Evolutionary conservation across 495 filamentous ascomycete species (phyloP), one percentile per base, ranked within the genome.

Genomic region (Bathelium albidoporum): DNA sequence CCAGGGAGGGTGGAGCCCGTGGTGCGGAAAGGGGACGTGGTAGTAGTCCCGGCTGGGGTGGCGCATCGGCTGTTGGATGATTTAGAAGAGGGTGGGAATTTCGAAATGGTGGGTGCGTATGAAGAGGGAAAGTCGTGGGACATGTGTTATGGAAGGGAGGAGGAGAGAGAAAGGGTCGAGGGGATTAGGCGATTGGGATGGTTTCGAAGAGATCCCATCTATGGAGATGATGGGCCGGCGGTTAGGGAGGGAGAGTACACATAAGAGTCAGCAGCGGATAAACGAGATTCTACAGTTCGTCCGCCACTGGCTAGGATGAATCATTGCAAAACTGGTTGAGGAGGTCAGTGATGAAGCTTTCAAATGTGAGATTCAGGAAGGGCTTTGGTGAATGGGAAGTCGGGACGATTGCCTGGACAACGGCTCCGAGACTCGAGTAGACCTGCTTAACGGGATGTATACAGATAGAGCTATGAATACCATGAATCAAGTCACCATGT

Each of bases 61-160:
- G 80, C 75, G 12, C 84, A 89, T 77, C 74, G 83, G 22, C 73
- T 89, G 45, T 69, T 88, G 31, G 75, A 83, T 59, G 83, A 89
- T 69, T 58, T 80, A 20, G 71, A 32, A 22, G 74, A 74, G 29
- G 72, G 76, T 41, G 76, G 70, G n/a, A n/a, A n/a, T 2, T 89
- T 90, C 71, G 72, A 77, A 64, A 89, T 89, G 84, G 80, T 90
- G 7, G 86, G 85, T 12, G 79, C 77, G 55, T 89, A 89, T 77
- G 84, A 83, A 10, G 73, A 63, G 44, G 78, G 78, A 1, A 80
- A 78, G 58, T 68, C 73, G 31, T 88, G 83, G 82, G 85, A 87
- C 71, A 87, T 89, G 85, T 89, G 85, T 65, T 89, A 87, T 75
- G 85, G 87, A 26, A 73, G 73, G 62, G 28, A 58, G 28, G 64